A percentile compares a stretch with the other conserved stretches of the same genome.
phyloP scores from a whole-genome alignment of 1,139 yeast species.

The Yamadazyma membranifaciens region DNA sequence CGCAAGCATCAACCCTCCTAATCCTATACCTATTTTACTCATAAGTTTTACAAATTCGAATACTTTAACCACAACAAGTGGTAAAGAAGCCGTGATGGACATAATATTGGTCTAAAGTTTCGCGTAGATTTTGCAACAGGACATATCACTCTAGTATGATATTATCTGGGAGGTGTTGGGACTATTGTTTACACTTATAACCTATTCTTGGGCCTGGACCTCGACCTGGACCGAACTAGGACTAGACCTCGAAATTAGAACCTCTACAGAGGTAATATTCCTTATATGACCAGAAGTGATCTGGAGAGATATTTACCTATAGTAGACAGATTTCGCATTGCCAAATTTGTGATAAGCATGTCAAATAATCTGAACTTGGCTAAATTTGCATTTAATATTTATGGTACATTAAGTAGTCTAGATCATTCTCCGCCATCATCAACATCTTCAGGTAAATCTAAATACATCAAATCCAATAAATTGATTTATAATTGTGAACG shows the following conservation, averaged over 20 bases:
- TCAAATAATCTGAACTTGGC: conserved; percentile 26
- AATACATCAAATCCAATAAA: conserved; percentile 11
- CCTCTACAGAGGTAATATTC: too few relatives aligned
- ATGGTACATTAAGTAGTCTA: conserved; percentile 24
- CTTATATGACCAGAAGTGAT: too few relatives aligned
- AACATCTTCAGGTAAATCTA: conserved; percentile 21
- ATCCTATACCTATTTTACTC: conserved; percentile 32
- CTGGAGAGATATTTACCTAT: too few relatives aligned
- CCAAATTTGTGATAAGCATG: conserved; percentile 1
- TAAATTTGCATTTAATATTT: conserved; percentile 34
- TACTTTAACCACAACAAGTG: conserved; percentile 9
- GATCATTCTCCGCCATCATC: conserved; percentile 17
- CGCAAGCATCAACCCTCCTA: conserved; percentile 41
- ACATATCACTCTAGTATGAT: too few relatives aligned
- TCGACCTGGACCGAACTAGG: too few relatives aligned
- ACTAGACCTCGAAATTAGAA: too few relatives aligned
- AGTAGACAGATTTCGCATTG: not conserved
- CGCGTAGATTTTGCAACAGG: not conserved
- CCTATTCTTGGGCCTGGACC: too few relatives aligned
- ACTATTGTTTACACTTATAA: too few relatives aligned
- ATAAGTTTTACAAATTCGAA: conserved; percentile 17
- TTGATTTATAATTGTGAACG: conserved; percentile 26
- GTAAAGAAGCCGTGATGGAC: not conserved
- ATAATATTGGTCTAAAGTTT: not conserved
- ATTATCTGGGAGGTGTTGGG: too few relatives aligned